These are phyloP conservation scores for Nepenthes gracilis DNA, from an alignment of 148 eudicot species.

Conservation along the genomic window DNA sequence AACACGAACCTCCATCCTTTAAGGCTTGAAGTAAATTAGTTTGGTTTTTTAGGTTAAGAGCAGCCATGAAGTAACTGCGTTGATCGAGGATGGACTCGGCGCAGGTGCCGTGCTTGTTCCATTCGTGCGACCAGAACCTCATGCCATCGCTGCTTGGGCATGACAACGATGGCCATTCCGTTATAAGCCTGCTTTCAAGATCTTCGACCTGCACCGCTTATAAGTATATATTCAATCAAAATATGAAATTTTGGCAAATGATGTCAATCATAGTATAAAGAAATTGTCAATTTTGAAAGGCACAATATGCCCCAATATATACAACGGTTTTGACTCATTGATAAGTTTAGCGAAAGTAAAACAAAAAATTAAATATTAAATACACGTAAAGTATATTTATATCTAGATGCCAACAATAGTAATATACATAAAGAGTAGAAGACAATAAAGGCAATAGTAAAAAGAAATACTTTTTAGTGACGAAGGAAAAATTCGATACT, in stretches of 20 bases:
- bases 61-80: conserved; percentile 42
- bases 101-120: conserved; percentile 47
- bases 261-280: not conserved
- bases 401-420: no score
- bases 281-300: not conserved
- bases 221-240: not conserved
- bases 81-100: conserved; percentile 31
- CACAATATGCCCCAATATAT: no score
- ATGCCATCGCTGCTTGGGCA: conserved; percentile 36
- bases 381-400: no score
- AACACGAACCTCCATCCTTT: not conserved
- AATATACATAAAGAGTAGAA: no score
- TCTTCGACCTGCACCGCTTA: not conserved
- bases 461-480: no score
- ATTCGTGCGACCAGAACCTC: conserved; percentile 33
- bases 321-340: no score
- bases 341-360: no score
- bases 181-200: conserved; percentile 25
- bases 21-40: conserved; percentile 50
- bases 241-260: not conserved
- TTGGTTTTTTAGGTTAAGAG: conserved; percentile 53
- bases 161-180: conserved; percentile 40
- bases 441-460: no score
- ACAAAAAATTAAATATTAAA: no score
- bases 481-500: no score